Evolutionary conservation across 305 asterid genomes (phyloP).

Genomic region (Fraxinus angustifolia): DNA sequence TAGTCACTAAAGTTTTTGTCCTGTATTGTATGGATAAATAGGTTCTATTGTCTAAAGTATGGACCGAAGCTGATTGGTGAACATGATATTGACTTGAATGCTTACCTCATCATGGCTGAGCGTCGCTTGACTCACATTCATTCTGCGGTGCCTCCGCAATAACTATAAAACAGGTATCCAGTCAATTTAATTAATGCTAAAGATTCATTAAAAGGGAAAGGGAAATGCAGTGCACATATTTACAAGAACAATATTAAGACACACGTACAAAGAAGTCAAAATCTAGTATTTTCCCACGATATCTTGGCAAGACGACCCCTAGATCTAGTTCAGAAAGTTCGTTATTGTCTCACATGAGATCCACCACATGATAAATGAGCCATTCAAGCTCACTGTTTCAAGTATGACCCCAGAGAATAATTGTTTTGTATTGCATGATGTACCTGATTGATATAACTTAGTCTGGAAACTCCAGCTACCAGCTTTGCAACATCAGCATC

Average conservation of each 20-base stretch:
- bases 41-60: slow-evolving; percentile 11
- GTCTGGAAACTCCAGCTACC: slow-evolving; percentile 92
- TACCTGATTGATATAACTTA: slow-evolving; percentile 94
- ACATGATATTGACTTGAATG: slow-evolving; percentile 1
- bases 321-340: slow-evolving; percentile 5
- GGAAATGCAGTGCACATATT: background rate
- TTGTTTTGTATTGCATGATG: slow-evolving; percentile 4
- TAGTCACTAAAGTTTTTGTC: background rate
- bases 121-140: slow-evolving; percentile 58
- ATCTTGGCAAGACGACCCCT: slow-evolving; percentile 11
- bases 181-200: slow-evolving; percentile 18
- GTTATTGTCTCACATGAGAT: background rate
- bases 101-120: slow-evolving; percentile 82
- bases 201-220: slow-evolving; percentile 9
- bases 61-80: slow-evolving; percentile 14
- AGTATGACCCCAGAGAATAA: background rate
- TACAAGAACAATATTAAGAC: background rate
- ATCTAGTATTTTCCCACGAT: slow-evolving; percentile 12
- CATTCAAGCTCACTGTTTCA: background rate
- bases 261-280: background rate
- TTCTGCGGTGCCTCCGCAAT: slow-evolving; percentile 89
- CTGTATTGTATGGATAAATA: background rate
- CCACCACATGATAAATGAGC: background rate
- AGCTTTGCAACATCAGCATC: slow-evolving; percentile 75
- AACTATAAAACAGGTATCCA: slow-evolving; percentile 46